phyloP scores from a whole-genome alignment of 140 eudicot species.

The Ambrosia hybrid region DNA sequence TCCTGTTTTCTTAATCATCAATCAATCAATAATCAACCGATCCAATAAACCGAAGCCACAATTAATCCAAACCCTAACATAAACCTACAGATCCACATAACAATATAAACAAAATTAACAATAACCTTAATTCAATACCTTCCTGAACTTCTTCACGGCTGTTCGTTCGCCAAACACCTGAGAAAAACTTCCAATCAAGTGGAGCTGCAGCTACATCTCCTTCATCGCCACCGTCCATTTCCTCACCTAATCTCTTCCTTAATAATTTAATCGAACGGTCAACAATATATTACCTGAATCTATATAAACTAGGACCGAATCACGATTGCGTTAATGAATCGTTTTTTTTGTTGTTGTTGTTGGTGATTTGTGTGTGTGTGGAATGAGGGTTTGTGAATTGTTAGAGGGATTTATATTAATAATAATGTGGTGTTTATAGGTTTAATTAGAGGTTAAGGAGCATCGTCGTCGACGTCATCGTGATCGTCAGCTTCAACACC shows the following conservation, averaged over 20 bases:
- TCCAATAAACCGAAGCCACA: constrained; percentile 17
- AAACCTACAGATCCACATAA: constrained; percentile 26
- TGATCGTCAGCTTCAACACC: too few species aligned
- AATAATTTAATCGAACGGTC: constrained; percentile 6
- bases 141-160: constrained; percentile 82
- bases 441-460: constrained; percentile 8
- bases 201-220: constrained; percentile 44
- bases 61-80: constrained; percentile 38
- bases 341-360: not conserved
- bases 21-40: constrained; percentile 18
- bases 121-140: constrained; percentile 41
- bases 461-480: too few species aligned
- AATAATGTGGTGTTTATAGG: constrained; percentile 35
- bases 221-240: constrained; percentile 36
- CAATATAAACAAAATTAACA: not conserved
- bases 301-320: constrained; percentile 16
- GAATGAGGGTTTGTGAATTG: constrained; percentile 28
- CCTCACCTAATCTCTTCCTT: not conserved
- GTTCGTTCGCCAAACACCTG: constrained; percentile 76
- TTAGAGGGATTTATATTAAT: constrained; percentile 2
- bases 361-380: constrained; percentile 28
- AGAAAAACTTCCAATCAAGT: constrained; percentile 81
- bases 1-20: constrained; percentile 12
- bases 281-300: constrained; percentile 14
- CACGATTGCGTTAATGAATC: constrained; percentile 14